A percentile compares a stretch with the other conserved stretches of the same genome.
Evolutionary conservation across 306 rosid species (phyloP).

Genomic region (Castanea mollissima): DNA sequence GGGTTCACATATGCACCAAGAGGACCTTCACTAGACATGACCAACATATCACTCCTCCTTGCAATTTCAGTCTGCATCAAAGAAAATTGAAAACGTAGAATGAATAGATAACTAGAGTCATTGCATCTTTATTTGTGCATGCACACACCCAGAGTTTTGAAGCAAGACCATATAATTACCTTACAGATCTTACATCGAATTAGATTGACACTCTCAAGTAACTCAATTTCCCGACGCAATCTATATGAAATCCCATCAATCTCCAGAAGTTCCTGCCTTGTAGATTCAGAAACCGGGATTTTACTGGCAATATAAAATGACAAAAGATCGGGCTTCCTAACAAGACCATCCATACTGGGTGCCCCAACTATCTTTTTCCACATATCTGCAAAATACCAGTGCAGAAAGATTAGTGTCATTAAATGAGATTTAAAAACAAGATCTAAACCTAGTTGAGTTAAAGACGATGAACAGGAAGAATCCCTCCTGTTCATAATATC

Average conservation of each 20-base stretch:
- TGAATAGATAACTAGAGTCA: background rate
- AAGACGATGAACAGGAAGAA: background rate
- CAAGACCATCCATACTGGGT: slow-evolving; percentile 74
- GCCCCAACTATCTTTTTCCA: slow-evolving; percentile 83
- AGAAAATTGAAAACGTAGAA: slow-evolving; percentile 5
- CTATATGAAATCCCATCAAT: slow-evolving; percentile 86
- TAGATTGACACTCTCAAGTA: slow-evolving; percentile 76
- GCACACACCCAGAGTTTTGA: slow-evolving; percentile 1
- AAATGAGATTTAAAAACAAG: background rate
- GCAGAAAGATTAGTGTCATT: slow-evolving; percentile 12
- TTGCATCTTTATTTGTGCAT: background rate
- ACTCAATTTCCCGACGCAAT: slow-evolving; percentile 89
- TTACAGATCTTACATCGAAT: slow-evolving; percentile 72
- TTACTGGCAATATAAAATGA: slow-evolving; percentile 91
- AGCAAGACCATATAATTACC: slow-evolving; percentile 40
- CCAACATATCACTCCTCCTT: slow-evolving; percentile 87
- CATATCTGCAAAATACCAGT: slow-evolving; percentile 60
- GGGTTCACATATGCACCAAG: slow-evolving; percentile 92
- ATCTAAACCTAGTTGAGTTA: background rate
- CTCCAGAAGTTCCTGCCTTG: slow-evolving; percentile 94
- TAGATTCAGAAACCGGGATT: slow-evolving; percentile 92
- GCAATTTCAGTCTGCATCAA: slow-evolving; percentile 72
- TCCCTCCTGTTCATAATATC: background rate
- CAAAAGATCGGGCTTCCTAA: slow-evolving; percentile 78
- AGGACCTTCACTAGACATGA: slow-evolving; percentile 96